phyloP scores from a whole-genome alignment of 2,329 filamentous ascomycete species.

The Didymella pomorum region DNA sequence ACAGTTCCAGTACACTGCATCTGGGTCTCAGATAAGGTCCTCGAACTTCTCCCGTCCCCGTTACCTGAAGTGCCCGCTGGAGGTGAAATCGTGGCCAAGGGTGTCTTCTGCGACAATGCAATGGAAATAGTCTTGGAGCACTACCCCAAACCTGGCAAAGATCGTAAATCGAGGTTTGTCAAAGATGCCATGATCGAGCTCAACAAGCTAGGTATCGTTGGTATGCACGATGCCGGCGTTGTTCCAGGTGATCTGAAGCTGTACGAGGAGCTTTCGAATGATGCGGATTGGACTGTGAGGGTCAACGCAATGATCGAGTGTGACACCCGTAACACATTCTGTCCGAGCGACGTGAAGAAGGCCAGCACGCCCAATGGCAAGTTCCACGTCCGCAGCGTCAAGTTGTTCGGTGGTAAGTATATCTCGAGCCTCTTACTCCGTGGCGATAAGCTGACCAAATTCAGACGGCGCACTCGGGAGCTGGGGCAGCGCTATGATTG shows the following conservation, averaged over 20 bases:
- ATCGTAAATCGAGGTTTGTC: slow-evolving; percentile 64
- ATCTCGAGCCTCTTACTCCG: not conserved
- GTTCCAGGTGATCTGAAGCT: slow-evolving; percentile 63
- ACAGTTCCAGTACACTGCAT: slow-evolving; percentile 64
- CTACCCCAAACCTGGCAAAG: slow-evolving; percentile 64
- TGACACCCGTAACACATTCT: slow-evolving; percentile 69
- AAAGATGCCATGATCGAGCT: slow-evolving; percentile 68
- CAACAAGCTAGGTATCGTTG: slow-evolving; percentile 71
- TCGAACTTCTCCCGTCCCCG: slow-evolving; percentile 65
- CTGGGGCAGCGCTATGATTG: slow-evolving; percentile 76
- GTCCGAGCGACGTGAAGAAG: slow-evolving; percentile 60
- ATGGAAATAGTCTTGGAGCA: slow-evolving; percentile 67
- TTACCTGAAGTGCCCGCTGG: slow-evolving; percentile 62
- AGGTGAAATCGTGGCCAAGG: slow-evolving; percentile 71
- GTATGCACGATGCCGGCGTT: slow-evolving; percentile 73
- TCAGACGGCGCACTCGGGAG: slow-evolving; percentile 73
- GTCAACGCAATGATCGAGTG: slow-evolving; percentile 76
- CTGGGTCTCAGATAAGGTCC: slow-evolving; percentile 71
- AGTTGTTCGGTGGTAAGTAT: slow-evolving; percentile 70
- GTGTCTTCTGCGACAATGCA: slow-evolving; percentile 77
- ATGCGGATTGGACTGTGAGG: slow-evolving; percentile 66
- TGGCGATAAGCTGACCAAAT: slow-evolving; percentile 22
- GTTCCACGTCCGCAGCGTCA: slow-evolving; percentile 69
- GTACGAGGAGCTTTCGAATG: slow-evolving; percentile 61
- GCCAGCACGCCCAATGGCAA: slow-evolving; percentile 58